Evolutionary conservation across 2,329 filamentous ascomycete genomes (phyloP).

Genomic region (Fusarium albidum): DNA sequence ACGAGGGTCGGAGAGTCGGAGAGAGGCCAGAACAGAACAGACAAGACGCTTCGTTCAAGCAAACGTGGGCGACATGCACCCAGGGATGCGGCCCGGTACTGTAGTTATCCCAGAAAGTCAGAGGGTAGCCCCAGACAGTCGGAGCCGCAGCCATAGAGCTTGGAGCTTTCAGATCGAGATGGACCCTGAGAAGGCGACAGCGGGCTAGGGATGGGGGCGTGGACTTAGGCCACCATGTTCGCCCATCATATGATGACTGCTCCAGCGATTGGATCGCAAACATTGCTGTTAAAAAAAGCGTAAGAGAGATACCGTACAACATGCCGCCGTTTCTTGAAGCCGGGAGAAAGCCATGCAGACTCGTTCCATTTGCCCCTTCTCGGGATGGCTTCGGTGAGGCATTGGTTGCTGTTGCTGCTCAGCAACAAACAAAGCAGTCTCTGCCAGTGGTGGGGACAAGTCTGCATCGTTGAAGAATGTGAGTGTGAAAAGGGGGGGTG

Average conservation of each 20-base stretch:
- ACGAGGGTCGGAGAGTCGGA: neutral
- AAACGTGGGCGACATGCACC: constrained; percentile 11
- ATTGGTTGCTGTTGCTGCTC: too few relatives aligned
- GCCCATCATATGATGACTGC: constrained; percentile 5
- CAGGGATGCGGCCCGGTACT: constrained; percentile 24
- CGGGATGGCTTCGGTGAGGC: neutral
- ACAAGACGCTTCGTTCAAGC: neutral
- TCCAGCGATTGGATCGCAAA: neutral
- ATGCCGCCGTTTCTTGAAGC: neutral
- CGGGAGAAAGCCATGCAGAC: neutral
- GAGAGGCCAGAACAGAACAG: neutral
- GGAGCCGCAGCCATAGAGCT: constrained; percentile 7
- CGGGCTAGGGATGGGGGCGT: constrained; percentile 9
- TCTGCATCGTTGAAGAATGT: neutral
- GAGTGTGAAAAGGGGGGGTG: neutral
- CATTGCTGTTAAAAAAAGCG: neutral
- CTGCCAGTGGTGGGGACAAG: neutral
- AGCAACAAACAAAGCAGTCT: too few relatives aligned
- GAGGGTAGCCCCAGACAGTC: constrained; percentile 1
- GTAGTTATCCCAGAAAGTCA: constrained; percentile 22
- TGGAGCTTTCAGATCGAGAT: constrained; percentile 24
- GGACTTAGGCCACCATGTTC: constrained; percentile 10
- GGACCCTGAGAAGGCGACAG: constrained; percentile 21
- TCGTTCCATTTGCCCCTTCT: neutral
- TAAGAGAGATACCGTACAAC: neutral